Evolutionary conservation across 768 basidiomycete species (phyloP).

Genomic region (Melanogaster broomeanus): DNA sequence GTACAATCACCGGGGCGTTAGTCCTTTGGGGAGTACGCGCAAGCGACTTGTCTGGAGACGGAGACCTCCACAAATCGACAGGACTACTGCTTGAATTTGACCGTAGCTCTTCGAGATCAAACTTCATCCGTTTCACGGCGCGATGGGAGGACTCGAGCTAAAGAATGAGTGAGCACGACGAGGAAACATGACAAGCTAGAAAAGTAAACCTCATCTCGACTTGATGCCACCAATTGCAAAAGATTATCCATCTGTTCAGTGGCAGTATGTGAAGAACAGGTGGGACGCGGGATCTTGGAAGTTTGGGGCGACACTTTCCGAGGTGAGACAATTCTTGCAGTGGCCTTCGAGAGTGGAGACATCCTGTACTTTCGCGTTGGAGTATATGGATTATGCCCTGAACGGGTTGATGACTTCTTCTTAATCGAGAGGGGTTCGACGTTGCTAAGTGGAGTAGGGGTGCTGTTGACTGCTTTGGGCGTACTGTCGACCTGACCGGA

Average conservation of each 20-base stretch:
- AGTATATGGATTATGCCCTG: conserved; percentile 38
- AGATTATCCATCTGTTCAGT: conserved; percentile 47
- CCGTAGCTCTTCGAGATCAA: conserved; percentile 57
- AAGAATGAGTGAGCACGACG: conserved; percentile 1
- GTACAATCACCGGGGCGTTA: conserved; percentile 44
- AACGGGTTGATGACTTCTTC: conserved; percentile 73
- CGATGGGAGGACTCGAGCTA: conserved; percentile 74
- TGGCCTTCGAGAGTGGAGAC: conserved; percentile 53
- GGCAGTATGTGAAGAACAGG: conserved; percentile 22
- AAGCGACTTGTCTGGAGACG: conserved; percentile 58
- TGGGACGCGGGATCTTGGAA: conserved; percentile 32
- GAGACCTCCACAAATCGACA: conserved; percentile 44
- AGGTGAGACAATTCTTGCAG: conserved; percentile 48
- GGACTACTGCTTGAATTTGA: conserved; percentile 16
- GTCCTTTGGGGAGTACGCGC: conserved; percentile 48
- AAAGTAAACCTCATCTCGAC: conserved; percentile 61
- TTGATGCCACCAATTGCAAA: conserved; percentile 50
- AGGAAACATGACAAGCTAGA: neutral
- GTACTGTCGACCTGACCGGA: conserved; percentile 54
- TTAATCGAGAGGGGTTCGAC: conserved; percentile 84
- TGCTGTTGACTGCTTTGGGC: conserved; percentile 43
- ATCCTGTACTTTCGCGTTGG: conserved; percentile 41
- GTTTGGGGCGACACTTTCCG: conserved; percentile 58
- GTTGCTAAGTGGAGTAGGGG: conserved; percentile 39
- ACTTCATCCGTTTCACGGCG: conserved; percentile 72